phyloP scores from a whole-genome alignment of 108 stramenopile species.

The Nitzschia sp. region DNA sequence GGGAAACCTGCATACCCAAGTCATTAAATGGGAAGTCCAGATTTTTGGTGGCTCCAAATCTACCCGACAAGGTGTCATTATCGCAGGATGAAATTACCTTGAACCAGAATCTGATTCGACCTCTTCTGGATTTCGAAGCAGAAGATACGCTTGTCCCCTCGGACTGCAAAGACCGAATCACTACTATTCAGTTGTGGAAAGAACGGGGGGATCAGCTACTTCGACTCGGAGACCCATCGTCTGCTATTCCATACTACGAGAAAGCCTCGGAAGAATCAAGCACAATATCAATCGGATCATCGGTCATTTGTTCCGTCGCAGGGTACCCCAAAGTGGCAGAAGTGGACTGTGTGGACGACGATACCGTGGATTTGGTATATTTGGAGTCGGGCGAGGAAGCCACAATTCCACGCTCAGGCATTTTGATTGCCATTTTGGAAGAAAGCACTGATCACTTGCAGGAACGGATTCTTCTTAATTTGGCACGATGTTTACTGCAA shows the following conservation, averaged over 20 bases:
- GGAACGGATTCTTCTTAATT: conserved; percentile 59
- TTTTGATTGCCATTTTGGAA: conserved; percentile 36
- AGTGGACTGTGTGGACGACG: conserved; percentile 58
- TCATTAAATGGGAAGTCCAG: neutral
- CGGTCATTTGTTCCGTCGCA: conserved; percentile 38
- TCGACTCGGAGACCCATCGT: conserved; percentile 50
- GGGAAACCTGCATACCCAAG: conserved; percentile 23
- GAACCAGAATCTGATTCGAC: neutral
- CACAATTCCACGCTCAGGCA: conserved; percentile 37
- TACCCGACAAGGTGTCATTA: neutral
- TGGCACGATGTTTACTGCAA: conserved; percentile 59
- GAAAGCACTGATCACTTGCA: conserved; percentile 41
- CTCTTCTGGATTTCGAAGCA: conserved; percentile 35
- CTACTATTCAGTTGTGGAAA: conserved; percentile 35
- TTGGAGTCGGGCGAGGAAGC: conserved; percentile 26
- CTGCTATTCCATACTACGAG: conserved; percentile 65
- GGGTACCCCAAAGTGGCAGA: conserved; percentile 62
- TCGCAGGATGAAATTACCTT: conserved; percentile 29
- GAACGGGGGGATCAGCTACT: conserved; percentile 57
- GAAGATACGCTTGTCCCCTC: neutral
- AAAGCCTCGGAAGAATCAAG: conserved; percentile 43
- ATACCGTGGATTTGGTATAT: conserved; percentile 43
- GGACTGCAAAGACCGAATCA: neutral
- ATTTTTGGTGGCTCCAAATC: conserved; percentile 17
- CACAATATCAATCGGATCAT: conserved; percentile 40